Conservation (phyloP, 495 filamentous ascomycete species). For the Aspergillus affinis region DNA sequence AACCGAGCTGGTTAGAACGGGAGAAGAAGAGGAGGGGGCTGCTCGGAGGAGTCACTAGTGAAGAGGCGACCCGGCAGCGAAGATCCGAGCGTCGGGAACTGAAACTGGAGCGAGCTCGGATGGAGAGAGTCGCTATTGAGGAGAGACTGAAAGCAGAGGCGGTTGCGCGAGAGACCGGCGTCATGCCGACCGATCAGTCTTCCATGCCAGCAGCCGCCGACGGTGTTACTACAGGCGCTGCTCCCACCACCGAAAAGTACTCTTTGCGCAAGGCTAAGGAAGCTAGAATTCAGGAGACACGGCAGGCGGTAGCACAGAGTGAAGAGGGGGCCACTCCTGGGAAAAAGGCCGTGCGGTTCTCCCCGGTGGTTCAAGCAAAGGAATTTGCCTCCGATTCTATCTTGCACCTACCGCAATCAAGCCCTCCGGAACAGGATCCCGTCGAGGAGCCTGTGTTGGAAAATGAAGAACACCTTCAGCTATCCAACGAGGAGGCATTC, state of each 20-base stretch:
- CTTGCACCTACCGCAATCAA: slow-evolving; percentile 15
- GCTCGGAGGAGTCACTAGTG: slow-evolving; percentile 63
- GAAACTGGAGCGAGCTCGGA: slow-evolving; percentile 87
- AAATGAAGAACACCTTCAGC: slow-evolving; percentile 88
- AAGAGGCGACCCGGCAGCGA: slow-evolving; percentile 73
- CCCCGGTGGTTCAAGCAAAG: slow-evolving; percentile 57
- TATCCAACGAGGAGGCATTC: slow-evolving; percentile 87
- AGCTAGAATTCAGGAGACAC: slow-evolving; percentile 32
- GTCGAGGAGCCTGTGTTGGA: slow-evolving; percentile 41
- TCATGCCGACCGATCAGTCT: slow-evolving; percentile 10
- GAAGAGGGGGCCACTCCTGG: slow-evolving; percentile 10
- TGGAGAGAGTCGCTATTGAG: slow-evolving; percentile 77
- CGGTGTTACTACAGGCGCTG: slow-evolving; percentile 22
- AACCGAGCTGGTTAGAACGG: slow-evolving; percentile 86
- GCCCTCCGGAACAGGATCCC: slow-evolving; percentile 27
- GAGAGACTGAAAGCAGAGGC: slow-evolving; percentile 64
- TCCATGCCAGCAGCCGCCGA: slow-evolving; percentile 17
- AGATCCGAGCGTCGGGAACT: slow-evolving; percentile 77
- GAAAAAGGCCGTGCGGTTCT: slow-evolving; percentile 63
- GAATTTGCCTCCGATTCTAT: slow-evolving; percentile 51
- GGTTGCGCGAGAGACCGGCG: slow-evolving; percentile 34
- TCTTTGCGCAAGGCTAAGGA: slow-evolving; percentile 45
- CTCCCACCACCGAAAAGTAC: slow-evolving; percentile 32
- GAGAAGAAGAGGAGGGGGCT: slow-evolving; percentile 71
- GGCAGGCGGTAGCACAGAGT: slow-evolving; percentile 21